Percentiles rank a stretch among this genome's conserved stretches.
Conservation (phyloP, 768 basidiomycete species). For the Cyclocybe cylindracea region DNA sequence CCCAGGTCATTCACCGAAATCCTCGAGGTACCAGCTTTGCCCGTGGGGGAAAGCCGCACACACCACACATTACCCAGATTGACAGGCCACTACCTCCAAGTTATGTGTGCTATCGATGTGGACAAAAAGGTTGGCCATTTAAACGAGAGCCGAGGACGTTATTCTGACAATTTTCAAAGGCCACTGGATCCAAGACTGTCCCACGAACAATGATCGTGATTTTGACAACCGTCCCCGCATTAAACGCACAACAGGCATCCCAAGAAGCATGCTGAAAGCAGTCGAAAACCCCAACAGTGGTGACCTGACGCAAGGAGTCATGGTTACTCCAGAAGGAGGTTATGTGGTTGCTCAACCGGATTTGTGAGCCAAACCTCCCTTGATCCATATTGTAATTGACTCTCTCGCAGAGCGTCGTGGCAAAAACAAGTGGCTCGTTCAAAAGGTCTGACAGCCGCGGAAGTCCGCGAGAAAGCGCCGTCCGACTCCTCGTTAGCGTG, state of each 20-base stretch:
- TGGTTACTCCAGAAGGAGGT: constrained; percentile 98
- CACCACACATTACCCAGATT: constrained; percentile 51
- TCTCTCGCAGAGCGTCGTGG: constrained; percentile 76
- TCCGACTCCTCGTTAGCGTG: constrained; percentile 81
- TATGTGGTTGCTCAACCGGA: constrained; percentile 98
- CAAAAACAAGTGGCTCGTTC: constrained; percentile 84
- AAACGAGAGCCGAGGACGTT: neutral
- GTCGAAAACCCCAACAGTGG: constrained; percentile 83
- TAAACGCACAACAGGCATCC: constrained; percentile 97
- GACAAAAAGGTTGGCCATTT: constrained; percentile 83
- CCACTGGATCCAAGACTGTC: constrained; percentile 99
- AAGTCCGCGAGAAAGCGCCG: constrained; percentile 85
- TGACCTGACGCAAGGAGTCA: constrained; percentile 81
- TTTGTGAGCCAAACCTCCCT: constrained; percentile 57
- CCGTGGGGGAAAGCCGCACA: constrained; percentile 61
- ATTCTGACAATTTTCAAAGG: constrained; percentile 48
- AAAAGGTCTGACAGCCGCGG: constrained; percentile 82
- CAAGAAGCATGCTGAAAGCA: constrained; percentile 94
- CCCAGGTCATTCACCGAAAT: constrained; percentile 67
- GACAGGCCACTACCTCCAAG: constrained; percentile 88
- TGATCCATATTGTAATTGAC: neutral
- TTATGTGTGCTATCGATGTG: constrained; percentile 98
- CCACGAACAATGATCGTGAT: constrained; percentile 94
- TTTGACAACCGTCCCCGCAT: constrained; percentile 94
- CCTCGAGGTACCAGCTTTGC: constrained; percentile 64